Evolutionary conservation across 352 stramenopile genomes (phyloP).

Genomic region (Globisporangium sylvaticum): DNA sequence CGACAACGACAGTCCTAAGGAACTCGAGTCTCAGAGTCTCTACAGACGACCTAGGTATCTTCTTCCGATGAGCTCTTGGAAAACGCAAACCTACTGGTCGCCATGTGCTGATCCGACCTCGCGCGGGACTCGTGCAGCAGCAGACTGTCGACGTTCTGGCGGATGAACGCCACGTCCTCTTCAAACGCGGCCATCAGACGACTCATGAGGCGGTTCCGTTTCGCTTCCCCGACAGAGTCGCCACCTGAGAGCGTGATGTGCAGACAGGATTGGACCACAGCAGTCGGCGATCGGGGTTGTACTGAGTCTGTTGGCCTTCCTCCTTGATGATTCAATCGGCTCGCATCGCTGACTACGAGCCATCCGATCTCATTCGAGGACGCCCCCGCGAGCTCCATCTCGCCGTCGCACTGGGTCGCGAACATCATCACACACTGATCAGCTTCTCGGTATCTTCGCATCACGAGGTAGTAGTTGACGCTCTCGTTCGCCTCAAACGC

Average conservation of each 20-base stretch:
- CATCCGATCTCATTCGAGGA: constrained; percentile 35
- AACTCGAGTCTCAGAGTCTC: too few species aligned
- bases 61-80: too few species aligned
- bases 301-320: background rate
- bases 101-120: background rate
- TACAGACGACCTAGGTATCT: too few species aligned
- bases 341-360: constrained; percentile 3
- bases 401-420: constrained; percentile 25
- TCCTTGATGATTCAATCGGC: background rate
- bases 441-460: constrained; percentile 28
- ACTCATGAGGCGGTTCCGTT: background rate
- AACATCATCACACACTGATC: constrained; percentile 27
- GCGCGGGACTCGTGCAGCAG: background rate
- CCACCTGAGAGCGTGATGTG: background rate
- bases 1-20: too few species aligned
- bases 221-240: background rate
- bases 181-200: background rate
- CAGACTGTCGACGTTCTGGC: background rate
- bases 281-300: background rate
- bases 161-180: background rate
- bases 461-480: constrained; percentile 24
- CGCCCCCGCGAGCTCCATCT: constrained; percentile 24
- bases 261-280: background rate
- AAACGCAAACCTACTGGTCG: too few species aligned
- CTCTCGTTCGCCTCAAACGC: background rate